Evolutionary conservation across 140 eudicot genomes (phyloP).

Genomic region (Oenanthe javanica): DNA sequence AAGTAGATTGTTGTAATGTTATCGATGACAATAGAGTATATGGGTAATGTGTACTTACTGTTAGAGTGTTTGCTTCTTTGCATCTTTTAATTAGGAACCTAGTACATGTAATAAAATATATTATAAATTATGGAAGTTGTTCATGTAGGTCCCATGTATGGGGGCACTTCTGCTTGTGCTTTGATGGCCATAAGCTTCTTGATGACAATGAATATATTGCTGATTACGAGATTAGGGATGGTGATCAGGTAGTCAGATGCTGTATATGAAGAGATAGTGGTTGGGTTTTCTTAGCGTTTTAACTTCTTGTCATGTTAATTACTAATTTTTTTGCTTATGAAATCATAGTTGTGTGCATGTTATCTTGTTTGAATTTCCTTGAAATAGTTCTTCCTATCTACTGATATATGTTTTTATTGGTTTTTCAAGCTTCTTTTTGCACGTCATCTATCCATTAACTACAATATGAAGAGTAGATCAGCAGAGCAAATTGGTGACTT

Average conservation of each 20-base stretch:
- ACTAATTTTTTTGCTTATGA: not conserved
- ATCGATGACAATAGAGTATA: not conserved
- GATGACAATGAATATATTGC: conserved; percentile 38
- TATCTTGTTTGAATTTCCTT: not conserved
- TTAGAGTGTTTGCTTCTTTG: not conserved
- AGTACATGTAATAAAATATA: not conserved
- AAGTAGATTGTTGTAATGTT: not conserved
- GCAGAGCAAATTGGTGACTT: conserved; percentile 15
- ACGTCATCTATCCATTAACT: conserved; percentile 40
- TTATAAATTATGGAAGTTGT: not conserved
- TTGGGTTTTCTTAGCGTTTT: not conserved
- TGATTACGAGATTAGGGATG: conserved; percentile 51
- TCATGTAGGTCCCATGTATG: conserved; percentile 65
- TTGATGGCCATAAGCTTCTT: conserved; percentile 57
- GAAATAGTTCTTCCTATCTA: not conserved
- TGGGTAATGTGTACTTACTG: not conserved
- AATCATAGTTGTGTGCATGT: not conserved
- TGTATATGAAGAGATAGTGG: not conserved
- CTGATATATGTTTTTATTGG: conserved; percentile 1
- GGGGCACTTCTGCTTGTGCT: conserved; percentile 73
- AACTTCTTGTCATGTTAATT: not conserved
- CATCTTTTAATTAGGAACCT: not conserved
- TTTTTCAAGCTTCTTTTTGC: conserved; percentile 66
- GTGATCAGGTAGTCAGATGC: conserved; percentile 50
- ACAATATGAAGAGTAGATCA: conserved; percentile 32